Percentiles rank a stretch among this genome's conserved stretches.
Conservation (phyloP, 2,329 filamentous ascomycete genomes). For the Colletotrichum paranaense region DNA sequence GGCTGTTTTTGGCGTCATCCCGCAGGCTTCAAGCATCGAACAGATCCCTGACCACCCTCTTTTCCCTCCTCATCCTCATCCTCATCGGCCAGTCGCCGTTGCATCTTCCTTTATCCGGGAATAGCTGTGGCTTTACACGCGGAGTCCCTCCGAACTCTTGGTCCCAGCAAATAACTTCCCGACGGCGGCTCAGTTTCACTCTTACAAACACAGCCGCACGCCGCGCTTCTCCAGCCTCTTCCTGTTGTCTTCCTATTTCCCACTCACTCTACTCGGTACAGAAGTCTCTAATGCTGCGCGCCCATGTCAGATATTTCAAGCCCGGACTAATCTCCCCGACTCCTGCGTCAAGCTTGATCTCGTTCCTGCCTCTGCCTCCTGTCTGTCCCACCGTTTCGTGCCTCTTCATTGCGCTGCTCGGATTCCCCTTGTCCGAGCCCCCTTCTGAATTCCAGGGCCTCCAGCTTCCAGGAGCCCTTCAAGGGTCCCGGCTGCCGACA, state of each 20-base stretch:
- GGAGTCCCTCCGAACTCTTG: conserved; percentile 16
- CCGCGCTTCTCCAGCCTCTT: conserved; percentile 7
- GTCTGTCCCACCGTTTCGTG: neutral
- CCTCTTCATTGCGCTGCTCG: conserved; percentile 18
- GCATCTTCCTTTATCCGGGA: neutral
- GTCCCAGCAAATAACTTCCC: conserved; percentile 27
- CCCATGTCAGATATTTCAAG: neutral
- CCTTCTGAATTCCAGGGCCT: neutral
- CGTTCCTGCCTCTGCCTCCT: neutral
- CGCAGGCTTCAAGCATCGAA: neutral
- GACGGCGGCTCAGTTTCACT: conserved; percentile 20
- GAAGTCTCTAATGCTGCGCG: neutral
- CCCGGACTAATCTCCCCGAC: neutral
- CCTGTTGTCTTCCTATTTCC: neutral
- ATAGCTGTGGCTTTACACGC: neutral
- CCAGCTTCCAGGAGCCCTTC: neutral
- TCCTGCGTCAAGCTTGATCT: neutral
- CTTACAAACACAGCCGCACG: conserved; percentile 16
- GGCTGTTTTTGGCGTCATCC: conserved; percentile 22
- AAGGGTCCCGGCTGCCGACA: neutral
- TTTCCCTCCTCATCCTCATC: neutral
- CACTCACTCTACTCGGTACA: neutral
- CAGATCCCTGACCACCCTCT: conserved; percentile 5
- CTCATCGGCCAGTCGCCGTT: neutral
- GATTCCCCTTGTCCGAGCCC: neutral